These are phyloP conservation scores for Suillus paluster DNA, from an alignment of 768 basidiomycete genomes.

Conservation along the genomic window DNA sequence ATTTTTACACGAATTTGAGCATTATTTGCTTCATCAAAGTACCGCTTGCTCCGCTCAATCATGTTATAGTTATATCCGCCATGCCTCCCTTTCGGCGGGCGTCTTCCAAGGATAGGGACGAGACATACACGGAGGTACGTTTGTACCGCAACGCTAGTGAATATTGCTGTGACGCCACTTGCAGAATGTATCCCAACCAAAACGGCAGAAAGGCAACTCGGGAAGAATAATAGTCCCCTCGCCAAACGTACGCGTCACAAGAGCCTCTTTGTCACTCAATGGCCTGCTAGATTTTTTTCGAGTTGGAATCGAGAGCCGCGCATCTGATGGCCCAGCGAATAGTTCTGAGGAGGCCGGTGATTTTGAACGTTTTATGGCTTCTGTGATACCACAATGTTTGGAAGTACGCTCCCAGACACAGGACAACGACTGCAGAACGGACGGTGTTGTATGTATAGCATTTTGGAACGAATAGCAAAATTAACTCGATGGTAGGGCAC, in stretches of 20 bases:
- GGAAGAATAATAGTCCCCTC: conserved; percentile 17
- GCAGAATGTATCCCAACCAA: conserved; percentile 14
- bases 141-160: background rate
- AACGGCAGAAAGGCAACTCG: conserved; percentile 31
- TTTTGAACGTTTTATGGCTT: conserved; percentile 41
- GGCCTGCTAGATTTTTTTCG: conserved; percentile 24
- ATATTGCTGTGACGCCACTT: background rate
- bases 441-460: background rate
- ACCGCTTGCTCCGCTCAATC: no score
- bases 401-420: conserved; percentile 25
- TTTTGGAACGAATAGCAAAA: background rate
- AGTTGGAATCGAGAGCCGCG: conserved; percentile 5
- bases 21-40: no score
- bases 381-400: conserved; percentile 39
- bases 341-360: conserved; percentile 1
- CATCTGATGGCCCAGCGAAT: background rate
- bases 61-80: background rate
- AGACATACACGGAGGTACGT: conserved; percentile 24
- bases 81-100: conserved; percentile 10
- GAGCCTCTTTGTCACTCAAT: conserved; percentile 22
- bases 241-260: conserved; percentile 17
- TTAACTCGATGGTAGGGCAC: conserved; percentile 32
- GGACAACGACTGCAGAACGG: background rate
- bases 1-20: no score
- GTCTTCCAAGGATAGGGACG: conserved; percentile 26